Conservation (phyloP, 169 alveolate genomes). For the Plasmodium gonderi region DNA sequence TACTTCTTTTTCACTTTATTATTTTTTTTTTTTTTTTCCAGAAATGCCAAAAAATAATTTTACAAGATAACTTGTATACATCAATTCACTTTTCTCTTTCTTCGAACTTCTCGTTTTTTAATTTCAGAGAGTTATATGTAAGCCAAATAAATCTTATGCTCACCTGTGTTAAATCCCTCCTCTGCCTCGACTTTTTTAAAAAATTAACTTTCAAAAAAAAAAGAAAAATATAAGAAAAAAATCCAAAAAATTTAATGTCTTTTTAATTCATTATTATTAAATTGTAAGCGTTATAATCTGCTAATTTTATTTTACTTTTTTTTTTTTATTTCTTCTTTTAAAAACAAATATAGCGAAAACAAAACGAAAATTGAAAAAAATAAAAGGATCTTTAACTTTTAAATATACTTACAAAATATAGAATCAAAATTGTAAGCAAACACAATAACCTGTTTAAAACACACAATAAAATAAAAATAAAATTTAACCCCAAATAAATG, state of each 20-base stretch:
- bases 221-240: neutral
- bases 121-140: neutral
- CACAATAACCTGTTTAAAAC: neutral
- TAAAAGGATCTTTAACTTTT: neutral
- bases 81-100: neutral
- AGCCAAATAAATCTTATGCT: neutral
- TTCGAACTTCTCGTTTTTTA: neutral
- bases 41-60: neutral
- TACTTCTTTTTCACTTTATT: no score
- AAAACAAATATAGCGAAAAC: neutral
- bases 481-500: conserved; percentile 1
- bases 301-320: neutral
- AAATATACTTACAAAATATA: neutral
- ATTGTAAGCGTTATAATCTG: neutral
- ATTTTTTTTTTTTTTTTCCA: neutral
- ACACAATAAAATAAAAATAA: neutral
- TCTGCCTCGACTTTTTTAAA: neutral
- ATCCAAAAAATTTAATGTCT: conserved; percentile 4
- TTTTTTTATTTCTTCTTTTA: neutral
- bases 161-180: neutral
- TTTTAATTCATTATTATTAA: neutral
- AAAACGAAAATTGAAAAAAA: neutral
- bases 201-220: neutral
- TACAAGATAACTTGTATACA: neutral
- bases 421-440: neutral